Evolutionary conservation across 306 rosid genomes (phyloP).

Genomic region (Citrullus colocynthis): DNA sequence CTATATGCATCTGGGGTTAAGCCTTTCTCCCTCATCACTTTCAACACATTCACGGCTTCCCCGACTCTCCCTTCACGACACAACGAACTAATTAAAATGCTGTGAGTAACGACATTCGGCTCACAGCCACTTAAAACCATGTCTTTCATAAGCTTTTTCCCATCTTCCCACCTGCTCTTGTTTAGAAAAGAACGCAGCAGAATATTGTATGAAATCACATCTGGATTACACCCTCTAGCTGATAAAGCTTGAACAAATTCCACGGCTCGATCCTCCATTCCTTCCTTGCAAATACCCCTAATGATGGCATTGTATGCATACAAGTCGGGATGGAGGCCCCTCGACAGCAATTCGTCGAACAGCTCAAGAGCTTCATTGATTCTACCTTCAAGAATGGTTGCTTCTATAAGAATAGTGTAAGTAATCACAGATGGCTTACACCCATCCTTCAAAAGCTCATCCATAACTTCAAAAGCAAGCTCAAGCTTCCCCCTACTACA

Average conservation of each 20-base stretch:
- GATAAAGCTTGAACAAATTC: slow-evolving; percentile 33
- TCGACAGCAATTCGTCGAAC: slow-evolving; percentile 57
- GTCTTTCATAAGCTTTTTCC: slow-evolving; percentile 41
- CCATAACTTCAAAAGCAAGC: slow-evolving; percentile 41
- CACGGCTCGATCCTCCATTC: slow-evolving; percentile 56
- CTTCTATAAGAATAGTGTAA: slow-evolving; percentile 73
- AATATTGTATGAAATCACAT: slow-evolving; percentile 52
- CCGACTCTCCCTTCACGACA: slow-evolving; percentile 53
- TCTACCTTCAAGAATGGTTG: slow-evolving; percentile 52
- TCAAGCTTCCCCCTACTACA: slow-evolving; percentile 53
- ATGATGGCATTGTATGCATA: slow-evolving; percentile 51
- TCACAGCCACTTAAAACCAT: slow-evolving; percentile 50
- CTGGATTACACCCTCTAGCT: slow-evolving; percentile 47
- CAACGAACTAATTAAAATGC: slow-evolving; percentile 47
- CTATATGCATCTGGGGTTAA: slow-evolving; percentile 65
- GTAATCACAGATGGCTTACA: slow-evolving; percentile 73
- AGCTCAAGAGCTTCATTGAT: slow-evolving; percentile 54
- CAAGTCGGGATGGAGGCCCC: slow-evolving; percentile 65
- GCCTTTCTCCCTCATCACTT: slow-evolving; percentile 67
- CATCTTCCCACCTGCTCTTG: slow-evolving; percentile 51
- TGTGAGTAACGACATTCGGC: slow-evolving; percentile 57
- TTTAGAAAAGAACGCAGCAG: slow-evolving; percentile 45
- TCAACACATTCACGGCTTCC: slow-evolving; percentile 53
- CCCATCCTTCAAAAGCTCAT: slow-evolving; percentile 46
- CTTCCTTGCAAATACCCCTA: slow-evolving; percentile 63